A percentile compares a stretch with the other conserved stretches of the same genome.
These are phyloP conservation scores for Eucalyptus tenuipes DNA, from an alignment of 345 rosid species.

Conservation along the genomic window DNA sequence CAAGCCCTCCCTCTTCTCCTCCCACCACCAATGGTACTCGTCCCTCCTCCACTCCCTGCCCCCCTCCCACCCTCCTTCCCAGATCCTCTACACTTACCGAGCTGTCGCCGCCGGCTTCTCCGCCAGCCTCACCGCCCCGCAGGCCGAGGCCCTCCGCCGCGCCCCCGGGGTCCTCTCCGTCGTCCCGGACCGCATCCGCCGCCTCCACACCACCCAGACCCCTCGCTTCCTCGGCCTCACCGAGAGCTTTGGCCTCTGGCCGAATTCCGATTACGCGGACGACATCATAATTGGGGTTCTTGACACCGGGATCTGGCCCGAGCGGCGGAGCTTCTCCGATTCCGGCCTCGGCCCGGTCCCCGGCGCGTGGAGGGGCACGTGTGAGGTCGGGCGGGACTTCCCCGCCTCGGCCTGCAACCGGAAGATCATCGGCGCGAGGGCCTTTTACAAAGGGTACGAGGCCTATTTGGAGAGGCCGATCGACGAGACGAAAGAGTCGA, in stretches of 20 bases:
- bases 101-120: constrained; percentile 66
- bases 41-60: constrained; percentile 53
- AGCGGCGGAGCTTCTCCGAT: constrained; percentile 55
- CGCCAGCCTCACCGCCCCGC: constrained; percentile 45
- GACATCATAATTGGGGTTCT: constrained; percentile 73
- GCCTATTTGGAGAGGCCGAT: constrained; percentile 15
- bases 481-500: constrained; percentile 32
- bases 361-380: constrained; percentile 48
- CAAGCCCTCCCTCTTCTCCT: constrained; percentile 53
- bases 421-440: constrained; percentile 79
- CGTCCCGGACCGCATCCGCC: constrained; percentile 51
- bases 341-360: constrained; percentile 39
- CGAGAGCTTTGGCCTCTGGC: constrained; percentile 49
- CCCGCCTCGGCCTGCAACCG: constrained; percentile 55
- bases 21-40: constrained; percentile 55
- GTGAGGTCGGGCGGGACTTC: constrained; percentile 51
- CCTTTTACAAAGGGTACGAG: constrained; percentile 47
- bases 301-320: constrained; percentile 89
- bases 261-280: constrained; percentile 46
- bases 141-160: constrained; percentile 27
- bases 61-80: constrained; percentile 33
- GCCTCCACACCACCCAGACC: constrained; percentile 76
- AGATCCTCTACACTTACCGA: constrained; percentile 58
- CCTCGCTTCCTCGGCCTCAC: constrained; percentile 69
- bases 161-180: constrained; percentile 51